Percentiles rank a stretch among this genome's conserved stretches.
These are phyloP conservation scores for Apiospora aurea DNA, from an alignment of 2,329 filamentous ascomycete genomes.

Conservation along the genomic window DNA sequence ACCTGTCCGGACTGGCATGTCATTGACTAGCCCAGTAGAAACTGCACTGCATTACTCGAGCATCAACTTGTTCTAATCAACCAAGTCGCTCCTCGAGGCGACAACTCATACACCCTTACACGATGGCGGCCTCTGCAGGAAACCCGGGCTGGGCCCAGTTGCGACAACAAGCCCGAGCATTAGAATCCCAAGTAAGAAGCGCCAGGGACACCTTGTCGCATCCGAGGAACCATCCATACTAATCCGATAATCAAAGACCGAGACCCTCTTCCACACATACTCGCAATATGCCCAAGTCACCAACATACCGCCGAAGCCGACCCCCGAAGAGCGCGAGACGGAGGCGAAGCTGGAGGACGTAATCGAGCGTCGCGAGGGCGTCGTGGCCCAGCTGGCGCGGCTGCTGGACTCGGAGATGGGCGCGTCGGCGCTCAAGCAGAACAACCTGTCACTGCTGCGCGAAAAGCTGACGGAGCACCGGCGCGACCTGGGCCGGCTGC, in stretches of 20 bases:
- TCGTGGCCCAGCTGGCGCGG: slow-evolving; percentile 82
- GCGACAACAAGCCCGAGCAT: slow-evolving; percentile 85
- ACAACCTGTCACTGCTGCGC: slow-evolving; percentile 89
- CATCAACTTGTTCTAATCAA: neutral
- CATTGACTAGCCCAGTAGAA: slow-evolving; percentile 6
- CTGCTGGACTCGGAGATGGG: slow-evolving; percentile 94
- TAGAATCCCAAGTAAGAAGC: slow-evolving; percentile 82
- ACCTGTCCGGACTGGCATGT: slow-evolving; percentile 10
- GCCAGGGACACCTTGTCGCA: neutral
- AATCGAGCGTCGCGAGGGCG: slow-evolving; percentile 81
- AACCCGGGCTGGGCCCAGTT: slow-evolving; percentile 88
- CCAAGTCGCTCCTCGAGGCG: neutral
- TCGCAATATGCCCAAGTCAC: slow-evolving; percentile 87
- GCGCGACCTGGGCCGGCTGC: slow-evolving; percentile 80
- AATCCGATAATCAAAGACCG: slow-evolving; percentile 65
- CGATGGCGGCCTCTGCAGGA: slow-evolving; percentile 61
- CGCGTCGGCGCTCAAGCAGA: slow-evolving; percentile 94
- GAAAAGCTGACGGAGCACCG: slow-evolving; percentile 90
- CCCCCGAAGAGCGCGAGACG: slow-evolving; percentile 81
- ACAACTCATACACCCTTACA: neutral
- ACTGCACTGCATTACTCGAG: neutral
- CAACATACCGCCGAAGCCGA: slow-evolving; percentile 82
- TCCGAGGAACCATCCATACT: neutral
- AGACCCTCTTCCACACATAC: slow-evolving; percentile 83
- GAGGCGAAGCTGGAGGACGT: slow-evolving; percentile 86